Base-by-base conservation (phyloP, 371 early-diverging fungal genomes). In the Rhizopus arrhizus region DNA sequence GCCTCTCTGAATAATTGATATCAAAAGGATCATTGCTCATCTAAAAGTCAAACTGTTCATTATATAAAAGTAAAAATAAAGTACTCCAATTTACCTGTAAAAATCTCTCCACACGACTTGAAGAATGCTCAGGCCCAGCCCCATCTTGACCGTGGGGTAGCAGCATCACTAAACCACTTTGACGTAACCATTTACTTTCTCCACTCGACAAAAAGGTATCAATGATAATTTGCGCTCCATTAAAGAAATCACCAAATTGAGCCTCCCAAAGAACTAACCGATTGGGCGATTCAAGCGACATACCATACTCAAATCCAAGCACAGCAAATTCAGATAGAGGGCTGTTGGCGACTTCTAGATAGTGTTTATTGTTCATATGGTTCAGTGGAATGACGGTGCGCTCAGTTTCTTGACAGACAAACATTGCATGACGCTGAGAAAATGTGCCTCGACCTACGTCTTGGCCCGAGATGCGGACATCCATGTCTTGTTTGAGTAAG, bases 401-500 rank as follows among this genome's bases (percentile, higher is more conserved):
- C 58, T 95, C 95, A 4, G 87, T 85, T 0, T 88, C 78, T 66
- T 92, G 91, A 68, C 89, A 90, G 15, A 92, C 92, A 58, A 95
- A 80, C 91, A 95, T 92, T 41, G 88, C 95, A 71, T 98, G 98
- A 15, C 98, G 90, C 66, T 98, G 98, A 31, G 94, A 93, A 72
- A 98, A 98, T 0, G 98, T 98, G 22, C 98, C 98, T 55, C 98
- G 91, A 2, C 96, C 98, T 4, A 98, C 98, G 77, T 98, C 98
- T 68, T 98, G 98, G 2, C 98, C 98, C 36, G 93, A 93, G 47
- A 98, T 90, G 46, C 98, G 88, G 4, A 96, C 94, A 75, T 86
- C 85, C 66, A 83, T 81, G 0, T 92, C 95, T 63, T 97, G 92
- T 36, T 83, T 64, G 32, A 98, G 70, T 28, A 98, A 74, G 0